Conservation (phyloP, 2,329 filamentous ascomycete species). For the Penicillium hordei region DNA sequence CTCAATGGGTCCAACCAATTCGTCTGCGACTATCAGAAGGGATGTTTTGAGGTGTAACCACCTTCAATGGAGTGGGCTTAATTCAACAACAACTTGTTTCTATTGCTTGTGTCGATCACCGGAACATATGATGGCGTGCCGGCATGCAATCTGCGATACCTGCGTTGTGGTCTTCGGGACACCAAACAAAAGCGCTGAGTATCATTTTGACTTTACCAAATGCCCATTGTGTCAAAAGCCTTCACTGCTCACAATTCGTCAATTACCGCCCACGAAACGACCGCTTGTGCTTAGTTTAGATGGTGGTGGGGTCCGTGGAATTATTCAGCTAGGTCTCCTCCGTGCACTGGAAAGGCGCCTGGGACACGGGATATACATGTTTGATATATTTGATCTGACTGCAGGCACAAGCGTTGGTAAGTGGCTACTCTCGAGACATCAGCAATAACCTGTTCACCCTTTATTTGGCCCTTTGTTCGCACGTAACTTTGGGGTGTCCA, state of each 20-base stretch:
- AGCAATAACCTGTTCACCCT: too few relatives aligned
- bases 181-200: conserved; percentile 2
- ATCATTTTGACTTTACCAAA: conserved; percentile 7
- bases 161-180: conserved; percentile 9
- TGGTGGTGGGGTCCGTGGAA: conserved; percentile 19
- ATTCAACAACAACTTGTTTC: too few relatives aligned
- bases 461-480: too few relatives aligned
- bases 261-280: conserved; percentile 20
- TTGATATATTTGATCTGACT: conserved; percentile 10
- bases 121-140: neutral
- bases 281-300: conserved; percentile 20
- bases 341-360: conserved; percentile 14
- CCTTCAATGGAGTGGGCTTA: too few relatives aligned
- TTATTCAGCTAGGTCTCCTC: conserved; percentile 18
- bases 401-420: conserved; percentile 21
- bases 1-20: neutral
- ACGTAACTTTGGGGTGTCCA: too few relatives aligned
- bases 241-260: conserved; percentile 2
- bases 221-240: conserved; percentile 11
- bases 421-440: too few relatives aligned
- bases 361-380: conserved; percentile 1
- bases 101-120: too few relatives aligned
- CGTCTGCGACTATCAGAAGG: neutral
- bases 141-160: conserved; percentile 19
- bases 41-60: neutral